Evolutionary conservation across 176 grass and related monocot genomes (phyloP), one percentile per base, ranked within the genome.

Genomic region (Phyllostachys edulis): DNA sequence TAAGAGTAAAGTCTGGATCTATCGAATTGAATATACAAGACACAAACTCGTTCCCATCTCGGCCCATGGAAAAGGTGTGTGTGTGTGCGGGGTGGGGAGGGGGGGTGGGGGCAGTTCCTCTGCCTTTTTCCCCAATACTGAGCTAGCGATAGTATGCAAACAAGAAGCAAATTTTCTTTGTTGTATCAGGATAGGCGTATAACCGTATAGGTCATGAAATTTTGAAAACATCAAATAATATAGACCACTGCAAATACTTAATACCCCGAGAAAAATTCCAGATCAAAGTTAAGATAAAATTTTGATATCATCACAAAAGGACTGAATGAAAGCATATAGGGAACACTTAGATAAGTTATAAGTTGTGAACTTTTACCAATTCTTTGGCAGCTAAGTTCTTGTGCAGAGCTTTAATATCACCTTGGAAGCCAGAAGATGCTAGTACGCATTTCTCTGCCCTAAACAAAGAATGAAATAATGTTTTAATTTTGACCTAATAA

Each of bases 371-470:
- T 51, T 85, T 86, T 86, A 97, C 95, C 85, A 97, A 67, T 73
- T 98, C 93, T 37, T 81, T 96, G 59, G 97, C 97, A 29, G 91
- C 69, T 83, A 99, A 87, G 93, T 96, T 89, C 71, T 99, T 99
- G 77, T 99, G 97, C 40, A 99, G 77, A 91, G 97, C 97, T 83
- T 95, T 93, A 67, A 99, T 94, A 81, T 99, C 97, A 70, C 93
- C 97, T 85, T 99, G 97, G 62, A 95, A 99, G 71, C 93, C 97
- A 1, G 97, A 99, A 63, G 97, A 94, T 45, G 93, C 91, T 81
- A 99, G 69, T 23, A 94, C 81, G 71, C 90, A 92, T 88, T 96
- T 96, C 40, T 99, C 93, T 51, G 93, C 89, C 68, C 97, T 99
- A 78, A 42, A 75, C 5, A 90, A 13, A 71, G 10, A 63, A 84